A percentile compares a stretch with the other conserved stretches of the same genome.
Conservation (phyloP, 805 yeast genomes). For the Wickerhamiella spandovensis region DNA sequence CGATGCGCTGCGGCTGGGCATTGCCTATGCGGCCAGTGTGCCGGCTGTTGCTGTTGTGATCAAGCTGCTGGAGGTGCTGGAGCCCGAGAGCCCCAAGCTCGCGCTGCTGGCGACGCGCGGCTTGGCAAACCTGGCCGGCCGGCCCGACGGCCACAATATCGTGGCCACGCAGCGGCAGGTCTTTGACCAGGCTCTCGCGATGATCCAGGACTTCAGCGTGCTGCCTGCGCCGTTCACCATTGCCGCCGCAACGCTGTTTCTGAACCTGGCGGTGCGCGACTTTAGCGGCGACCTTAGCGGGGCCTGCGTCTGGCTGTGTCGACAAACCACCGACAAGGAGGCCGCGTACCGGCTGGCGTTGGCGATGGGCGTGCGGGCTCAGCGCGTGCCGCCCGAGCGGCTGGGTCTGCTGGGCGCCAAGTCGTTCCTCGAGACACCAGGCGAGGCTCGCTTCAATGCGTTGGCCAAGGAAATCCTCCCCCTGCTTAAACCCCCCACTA, state of each 20-base stretch:
- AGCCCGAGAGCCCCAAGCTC: slow-evolving; percentile 25
- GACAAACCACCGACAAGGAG: slow-evolving; percentile 7
- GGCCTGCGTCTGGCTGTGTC: not conserved
- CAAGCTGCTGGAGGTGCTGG: slow-evolving; percentile 15
- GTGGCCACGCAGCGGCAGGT: slow-evolving; percentile 15
- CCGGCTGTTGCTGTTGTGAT: slow-evolving; percentile 24
- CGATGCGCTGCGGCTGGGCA: slow-evolving; percentile 45
- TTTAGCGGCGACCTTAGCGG: not conserved
- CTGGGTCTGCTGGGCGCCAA: not conserved
- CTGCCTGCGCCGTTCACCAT: slow-evolving; percentile 17
- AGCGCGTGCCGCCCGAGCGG: slow-evolving; percentile 4
- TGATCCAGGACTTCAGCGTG: slow-evolving; percentile 10
- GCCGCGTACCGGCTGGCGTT: slow-evolving; percentile 16
- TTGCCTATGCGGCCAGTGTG: slow-evolving; percentile 23
- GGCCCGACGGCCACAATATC: slow-evolving; percentile 18
- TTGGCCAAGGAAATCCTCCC: slow-evolving; percentile 8
- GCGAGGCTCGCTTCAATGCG: slow-evolving; percentile 7
- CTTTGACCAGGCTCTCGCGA: slow-evolving; percentile 20
- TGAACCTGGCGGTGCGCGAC: slow-evolving; percentile 14
- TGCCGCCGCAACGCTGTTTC: slow-evolving; percentile 32
- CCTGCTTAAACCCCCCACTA: not conserved
- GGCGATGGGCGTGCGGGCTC: slow-evolving; percentile 13
- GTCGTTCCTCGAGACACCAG: slow-evolving; percentile 4
- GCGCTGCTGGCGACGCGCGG: slow-evolving; percentile 45
- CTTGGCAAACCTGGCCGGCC: slow-evolving; percentile 40